Evolutionary conservation across 2,329 filamentous ascomycete genomes (phyloP), one percentile per base, ranked within the genome.

Genomic region (Pyricularia pennisetigena): DNA sequence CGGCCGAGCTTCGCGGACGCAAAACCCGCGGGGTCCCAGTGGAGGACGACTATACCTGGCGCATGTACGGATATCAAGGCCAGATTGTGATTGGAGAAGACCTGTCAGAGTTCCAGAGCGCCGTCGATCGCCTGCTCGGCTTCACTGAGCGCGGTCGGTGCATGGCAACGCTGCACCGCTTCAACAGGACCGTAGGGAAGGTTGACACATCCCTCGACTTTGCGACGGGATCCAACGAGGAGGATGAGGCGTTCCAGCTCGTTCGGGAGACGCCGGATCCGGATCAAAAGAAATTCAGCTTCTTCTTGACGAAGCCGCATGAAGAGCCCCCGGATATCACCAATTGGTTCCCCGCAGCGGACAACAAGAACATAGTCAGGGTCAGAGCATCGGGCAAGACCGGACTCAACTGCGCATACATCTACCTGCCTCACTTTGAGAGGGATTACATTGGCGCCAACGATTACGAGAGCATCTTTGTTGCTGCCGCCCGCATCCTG

Each of bases 51-150:
- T 26, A 23, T 12, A 66, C n/a, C 24, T 67, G 65, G 65, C 66
- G 57, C 28, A 54, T 67, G 26, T 59, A 62, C 30, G 66, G 66
- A 16, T 32, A 20, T 4, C 49, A 59, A 3, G 57, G 66, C n/a
- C 65, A 66, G 26, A 57, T 66, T 28, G 65, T 66, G 4, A 54
- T 54, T 10, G 10, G 26, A 12, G 10, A 29, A 8, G 23, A 28
- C 3, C 16, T 66, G 9, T 8, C 1, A 14, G 41, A 29, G 5
- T 67, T 67, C 32, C 28, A 57, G 3, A 57, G 29, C n/a, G 66
- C 66, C 9, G 66, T 67, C 28, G 66, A 62, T 6, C 66, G 49
- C 20, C 66, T 67, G 20, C 66, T 67, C 28, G 30, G 57, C 49
- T 59, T 62, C 29, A 6, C 20, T 4, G 6, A 1, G 0, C 54